phyloP scores from a whole-genome alignment of 2,329 filamentous ascomycete species.

The Pseudocercospora vitis region DNA sequence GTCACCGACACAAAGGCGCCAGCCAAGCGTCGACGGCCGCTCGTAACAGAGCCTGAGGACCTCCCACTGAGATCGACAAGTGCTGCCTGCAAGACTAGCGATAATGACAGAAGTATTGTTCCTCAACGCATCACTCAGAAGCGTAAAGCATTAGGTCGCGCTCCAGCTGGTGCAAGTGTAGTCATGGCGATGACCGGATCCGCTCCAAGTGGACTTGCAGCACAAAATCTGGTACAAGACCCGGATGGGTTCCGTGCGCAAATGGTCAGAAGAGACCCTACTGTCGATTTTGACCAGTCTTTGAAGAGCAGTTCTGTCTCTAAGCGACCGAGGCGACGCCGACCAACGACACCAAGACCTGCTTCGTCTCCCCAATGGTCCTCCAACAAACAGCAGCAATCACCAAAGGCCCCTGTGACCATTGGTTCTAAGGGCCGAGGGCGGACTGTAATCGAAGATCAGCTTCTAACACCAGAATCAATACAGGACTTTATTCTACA shows the following conservation, averaged over 20 bases:
- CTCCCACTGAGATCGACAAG: background rate
- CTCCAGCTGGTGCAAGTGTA: background rate
- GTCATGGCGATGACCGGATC: background rate
- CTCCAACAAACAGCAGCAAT: too few relatives aligned
- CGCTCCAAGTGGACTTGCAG: background rate
- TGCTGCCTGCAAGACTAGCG: background rate
- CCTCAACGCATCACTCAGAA: too few relatives aligned
- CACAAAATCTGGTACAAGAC: constrained; percentile 1
- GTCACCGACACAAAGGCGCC: background rate
- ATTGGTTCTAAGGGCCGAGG: too few relatives aligned
- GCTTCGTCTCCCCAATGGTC: too few relatives aligned
- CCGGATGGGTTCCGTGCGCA: background rate
- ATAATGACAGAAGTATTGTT: background rate
- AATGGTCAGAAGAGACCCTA: constrained; percentile 3
- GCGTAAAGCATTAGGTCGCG: background rate
- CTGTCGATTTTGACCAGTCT: background rate
- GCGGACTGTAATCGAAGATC: background rate
- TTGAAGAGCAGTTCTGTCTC: background rate
- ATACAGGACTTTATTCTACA: background rate
- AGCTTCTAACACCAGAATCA: background rate
- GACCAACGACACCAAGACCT: background rate
- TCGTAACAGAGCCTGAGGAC: background rate
- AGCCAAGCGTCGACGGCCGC: background rate
- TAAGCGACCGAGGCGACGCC: background rate
- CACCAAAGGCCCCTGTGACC: too few relatives aligned